These are phyloP conservation scores for Taxillus chinensis DNA, from an alignment of 164 flowering plant genomes.

Conservation along the genomic window DNA sequence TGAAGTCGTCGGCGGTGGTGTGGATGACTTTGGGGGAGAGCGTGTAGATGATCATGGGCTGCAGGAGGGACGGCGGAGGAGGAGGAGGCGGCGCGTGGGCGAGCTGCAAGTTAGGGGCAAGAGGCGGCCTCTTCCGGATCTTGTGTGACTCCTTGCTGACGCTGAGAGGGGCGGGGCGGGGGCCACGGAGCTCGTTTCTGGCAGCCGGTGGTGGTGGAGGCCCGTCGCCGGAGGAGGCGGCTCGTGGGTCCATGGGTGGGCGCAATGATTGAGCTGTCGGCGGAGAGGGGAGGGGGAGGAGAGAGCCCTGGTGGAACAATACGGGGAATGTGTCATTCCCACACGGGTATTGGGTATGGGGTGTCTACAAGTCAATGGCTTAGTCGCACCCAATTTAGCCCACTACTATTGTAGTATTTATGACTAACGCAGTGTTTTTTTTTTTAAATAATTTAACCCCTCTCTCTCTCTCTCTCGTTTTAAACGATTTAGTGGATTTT, in stretches of 20 bases:
- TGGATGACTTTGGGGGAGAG: slow-evolving; percentile 47
- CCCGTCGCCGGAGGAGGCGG: slow-evolving; percentile 9
- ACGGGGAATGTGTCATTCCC: no score
- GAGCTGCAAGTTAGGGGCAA: slow-evolving; percentile 17
- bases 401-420: no score
- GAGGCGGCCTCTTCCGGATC: slow-evolving; percentile 56
- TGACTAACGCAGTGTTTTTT: no score
- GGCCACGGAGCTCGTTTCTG: slow-evolving; percentile 44
- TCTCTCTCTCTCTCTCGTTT: no score
- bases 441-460: no score
- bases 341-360: no score
- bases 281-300: not conserved
- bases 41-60: slow-evolving; percentile 69
- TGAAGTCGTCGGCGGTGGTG: slow-evolving; percentile 27
- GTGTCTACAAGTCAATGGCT: no score
- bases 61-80: slow-evolving; percentile 7
- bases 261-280: not conserved
- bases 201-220: slow-evolving; percentile 17
- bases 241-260: slow-evolving; percentile 17
- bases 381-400: no score
- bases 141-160: slow-evolving; percentile 59
- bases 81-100: not conserved
- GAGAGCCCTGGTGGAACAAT: not conserved
- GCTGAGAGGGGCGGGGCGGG: slow-evolving; percentile 58
- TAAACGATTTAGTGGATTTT: no score